phyloP scores from a whole-genome alignment of 768 basidiomycete genomes.

The Thelephora ganbajun region DNA sequence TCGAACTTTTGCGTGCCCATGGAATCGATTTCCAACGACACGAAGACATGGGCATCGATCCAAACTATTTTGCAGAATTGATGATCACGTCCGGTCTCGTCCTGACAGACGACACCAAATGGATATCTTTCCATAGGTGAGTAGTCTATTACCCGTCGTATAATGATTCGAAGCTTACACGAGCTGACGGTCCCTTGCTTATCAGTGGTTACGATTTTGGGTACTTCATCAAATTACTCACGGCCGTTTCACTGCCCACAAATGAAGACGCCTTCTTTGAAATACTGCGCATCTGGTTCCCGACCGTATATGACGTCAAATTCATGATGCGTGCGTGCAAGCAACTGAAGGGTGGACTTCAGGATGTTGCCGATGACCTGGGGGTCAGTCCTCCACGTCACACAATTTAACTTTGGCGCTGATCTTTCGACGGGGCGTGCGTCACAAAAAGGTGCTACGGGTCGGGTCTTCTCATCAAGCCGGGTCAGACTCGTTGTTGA shows the following conservation, averaged over 20 bases:
- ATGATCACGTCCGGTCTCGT: slow-evolving; percentile 96
- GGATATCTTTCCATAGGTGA: slow-evolving; percentile 97
- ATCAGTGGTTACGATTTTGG: slow-evolving; percentile 96
- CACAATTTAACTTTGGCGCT: not conserved
- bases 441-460: slow-evolving; percentile 51
- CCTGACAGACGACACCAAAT: slow-evolving; percentile 73
- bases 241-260: slow-evolving; percentile 72
- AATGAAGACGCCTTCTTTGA: slow-evolving; percentile 87
- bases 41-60: slow-evolving; percentile 81
- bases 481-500: slow-evolving; percentile 92
- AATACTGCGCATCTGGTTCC: slow-evolving; percentile 83
- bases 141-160: slow-evolving; percentile 16
- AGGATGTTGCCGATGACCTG: slow-evolving; percentile 92
- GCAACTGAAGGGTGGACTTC: slow-evolving; percentile 72
- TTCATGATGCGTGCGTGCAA: slow-evolving; percentile 86
- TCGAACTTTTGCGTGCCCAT: slow-evolving; percentile 87
- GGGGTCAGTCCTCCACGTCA: slow-evolving; percentile 40
- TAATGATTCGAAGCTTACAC: not conserved
- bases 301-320: slow-evolving; percentile 94
- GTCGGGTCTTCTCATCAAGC: slow-evolving; percentile 91
- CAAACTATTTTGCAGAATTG: slow-evolving; percentile 92
- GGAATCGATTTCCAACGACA: slow-evolving; percentile 94
- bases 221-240: slow-evolving; percentile 90
- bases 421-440: slow-evolving; percentile 2
- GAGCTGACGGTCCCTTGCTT: not conserved